Percentiles rank a stretch among this genome's conserved stretches.
phyloP scores from a whole-genome alignment of 1,139 yeast genomes.

The Geotrichum citri-aurantii region DNA sequence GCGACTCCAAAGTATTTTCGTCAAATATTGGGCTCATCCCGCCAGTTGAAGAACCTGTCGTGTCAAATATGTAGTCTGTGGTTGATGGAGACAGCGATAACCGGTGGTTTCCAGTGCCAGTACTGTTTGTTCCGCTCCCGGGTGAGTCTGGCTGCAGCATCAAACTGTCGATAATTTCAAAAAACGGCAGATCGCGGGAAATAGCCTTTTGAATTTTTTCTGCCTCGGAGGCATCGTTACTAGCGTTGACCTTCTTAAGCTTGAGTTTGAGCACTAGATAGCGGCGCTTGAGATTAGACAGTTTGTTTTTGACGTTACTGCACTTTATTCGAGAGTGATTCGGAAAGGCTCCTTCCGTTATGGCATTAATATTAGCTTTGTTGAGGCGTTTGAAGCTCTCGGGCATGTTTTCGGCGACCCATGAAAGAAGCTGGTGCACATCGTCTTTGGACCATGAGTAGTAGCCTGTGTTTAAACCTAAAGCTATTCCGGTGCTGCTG shows the following conservation, averaged over 20 bases:
- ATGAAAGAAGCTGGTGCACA: constrained; percentile 6
- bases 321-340: constrained; percentile 8
- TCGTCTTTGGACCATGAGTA: constrained; percentile 14
- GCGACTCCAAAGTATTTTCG: background rate
- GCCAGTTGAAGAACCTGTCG: background rate
- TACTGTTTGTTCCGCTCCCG: background rate
- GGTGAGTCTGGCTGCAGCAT: constrained; percentile 1
- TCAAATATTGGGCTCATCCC: background rate
- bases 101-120: background rate
- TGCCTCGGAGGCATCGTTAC: background rate
- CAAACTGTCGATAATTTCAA: constrained; percentile 6
- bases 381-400: constrained; percentile 14
- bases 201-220: constrained; percentile 10
- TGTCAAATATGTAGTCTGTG: background rate
- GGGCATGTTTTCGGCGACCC: constrained; percentile 12
- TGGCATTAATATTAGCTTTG: constrained; percentile 10
- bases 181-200: constrained; percentile 9
- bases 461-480: constrained; percentile 6
- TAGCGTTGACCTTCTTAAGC: constrained; percentile 1
- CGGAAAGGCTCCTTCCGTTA: constrained; percentile 12
- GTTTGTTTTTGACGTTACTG: constrained; percentile 14
- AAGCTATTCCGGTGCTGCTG: background rate
- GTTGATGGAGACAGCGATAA: background rate
- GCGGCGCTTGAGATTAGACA: constrained; percentile 10
- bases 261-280: constrained; percentile 7